Evolutionary conservation across 352 stramenopile genomes (phyloP), one percentile per base, ranked within the genome.

Genomic region (Globisporangium sylvaticum): DNA sequence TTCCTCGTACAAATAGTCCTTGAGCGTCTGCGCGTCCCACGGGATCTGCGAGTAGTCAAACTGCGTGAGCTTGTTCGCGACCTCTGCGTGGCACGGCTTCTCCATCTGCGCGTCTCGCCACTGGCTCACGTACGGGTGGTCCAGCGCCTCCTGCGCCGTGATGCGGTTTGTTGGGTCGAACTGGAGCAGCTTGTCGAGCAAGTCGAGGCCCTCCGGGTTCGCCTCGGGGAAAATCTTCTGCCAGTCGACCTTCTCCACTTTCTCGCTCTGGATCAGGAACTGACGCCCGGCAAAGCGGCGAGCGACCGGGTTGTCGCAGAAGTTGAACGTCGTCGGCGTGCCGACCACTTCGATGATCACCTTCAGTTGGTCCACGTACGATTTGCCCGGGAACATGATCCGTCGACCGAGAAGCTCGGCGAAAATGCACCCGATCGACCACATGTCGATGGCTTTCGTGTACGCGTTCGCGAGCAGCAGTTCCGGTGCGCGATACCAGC

Each of bases 401-500:
- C 79, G 73, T 2, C 98, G 82, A 3, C 89, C 86, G 15, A 99
- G 84, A 20, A 99, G 83, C 78, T 99, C 98, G 2, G 91, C 98
- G 69, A 99, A 98, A 65, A 99, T 99, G 75, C 98, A 99, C 14
- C 98, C 98, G 39, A 99, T 97, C 63, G 88, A 95, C 96, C 96
- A 99, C 70, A 99, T 91, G 73, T 99, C 97, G 66, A 96, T 85
- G 22, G 87, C 86, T 63, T 91, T 94, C 24, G 80, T 89, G 73
- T 96, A 96, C 55, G 80, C 66, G 52, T 95, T 95, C 0, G 88
- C 88, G 15, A 96, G 73, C 42, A 96, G 66, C 29, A 96, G 72
- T 73, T 96, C 88, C 0, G 88, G 88, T 2, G 88, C 87, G n/a
- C 88, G 85, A 59, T 96, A 98, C 94, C 94, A 98, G 1, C 94